Evolutionary conservation across 1,139 yeast genomes (phyloP).

Genomic region (Trichomonascaceae sp.): DNA sequence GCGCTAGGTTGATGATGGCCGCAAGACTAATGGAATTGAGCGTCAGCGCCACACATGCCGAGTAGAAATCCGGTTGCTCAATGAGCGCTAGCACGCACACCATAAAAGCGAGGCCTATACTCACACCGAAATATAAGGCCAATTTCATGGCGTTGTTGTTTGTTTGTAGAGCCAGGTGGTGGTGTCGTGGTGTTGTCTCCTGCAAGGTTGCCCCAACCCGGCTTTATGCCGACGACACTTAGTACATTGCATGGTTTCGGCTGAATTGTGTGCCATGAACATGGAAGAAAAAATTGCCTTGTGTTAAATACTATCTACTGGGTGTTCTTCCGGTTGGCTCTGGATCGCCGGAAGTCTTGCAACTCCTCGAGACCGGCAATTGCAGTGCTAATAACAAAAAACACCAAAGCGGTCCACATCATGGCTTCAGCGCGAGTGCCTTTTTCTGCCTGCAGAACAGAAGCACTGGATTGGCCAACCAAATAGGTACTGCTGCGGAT

Average conservation of each 20-base stretch:
- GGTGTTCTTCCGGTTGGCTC: no score
- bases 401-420: slow-evolving; percentile 50
- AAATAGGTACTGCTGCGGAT: slow-evolving; percentile 33
- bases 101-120: slow-evolving; percentile 1
- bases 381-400: slow-evolving; percentile 14
- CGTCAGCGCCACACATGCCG: slow-evolving; percentile 33
- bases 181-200: no score
- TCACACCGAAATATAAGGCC: not conserved
- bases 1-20: slow-evolving; percentile 32
- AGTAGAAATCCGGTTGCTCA: slow-evolving; percentile 31
- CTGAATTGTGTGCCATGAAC: no score
- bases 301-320: no score
- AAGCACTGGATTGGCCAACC: slow-evolving; percentile 40
- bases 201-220: no score
- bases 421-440: slow-evolving; percentile 48
- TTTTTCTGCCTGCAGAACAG: slow-evolving; percentile 30
- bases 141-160: not conserved
- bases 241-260: no score
- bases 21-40: slow-evolving; percentile 30
- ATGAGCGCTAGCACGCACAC: slow-evolving; percentile 18
- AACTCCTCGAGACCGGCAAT: no score
- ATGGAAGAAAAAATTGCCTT: no score
- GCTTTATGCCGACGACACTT: no score
- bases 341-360: no score
- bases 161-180: no score